A percentile compares a stretch with the other conserved stretches of the same genome.
Evolutionary conservation across 2,329 filamentous ascomycete species (phyloP).

Genomic region (Aspergillus fumigatiaffinis): DNA sequence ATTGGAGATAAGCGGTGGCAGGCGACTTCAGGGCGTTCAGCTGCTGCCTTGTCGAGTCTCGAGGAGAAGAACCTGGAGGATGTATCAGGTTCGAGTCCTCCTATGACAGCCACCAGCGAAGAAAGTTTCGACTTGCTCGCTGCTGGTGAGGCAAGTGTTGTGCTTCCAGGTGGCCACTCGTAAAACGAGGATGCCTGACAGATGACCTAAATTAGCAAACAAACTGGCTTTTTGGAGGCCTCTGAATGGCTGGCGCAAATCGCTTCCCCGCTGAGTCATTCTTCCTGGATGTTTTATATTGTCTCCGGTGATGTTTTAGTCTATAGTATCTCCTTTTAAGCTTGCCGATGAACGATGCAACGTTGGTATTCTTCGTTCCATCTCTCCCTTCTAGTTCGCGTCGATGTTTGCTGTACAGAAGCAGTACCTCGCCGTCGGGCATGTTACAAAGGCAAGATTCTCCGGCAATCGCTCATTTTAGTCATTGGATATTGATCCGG

Average conservation of each 20-base stretch:
- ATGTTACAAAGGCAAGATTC: not conserved
- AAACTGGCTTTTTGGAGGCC: not conserved
- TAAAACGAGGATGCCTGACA: constrained; percentile 1
- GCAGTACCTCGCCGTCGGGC: not conserved
- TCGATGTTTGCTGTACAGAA: not conserved
- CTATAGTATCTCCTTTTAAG: constrained; percentile 3
- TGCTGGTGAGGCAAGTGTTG: constrained; percentile 42
- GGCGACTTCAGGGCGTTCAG: constrained; percentile 3
- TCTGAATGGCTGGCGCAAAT: constrained; percentile 5
- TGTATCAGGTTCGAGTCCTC: constrained; percentile 29
- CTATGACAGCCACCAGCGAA: constrained; percentile 41
- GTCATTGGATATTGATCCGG: not conserved
- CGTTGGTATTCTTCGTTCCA: constrained; percentile 1
- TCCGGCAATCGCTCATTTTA: constrained; percentile 1
- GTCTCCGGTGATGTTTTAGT: constrained; percentile 4
- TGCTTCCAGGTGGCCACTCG: constrained; percentile 23
- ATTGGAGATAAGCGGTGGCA: constrained; percentile 35
- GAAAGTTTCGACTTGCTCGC: constrained; percentile 47
- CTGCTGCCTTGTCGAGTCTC: constrained; percentile 5
- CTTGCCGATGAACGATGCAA: not conserved
- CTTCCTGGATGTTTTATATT: constrained; percentile 1
- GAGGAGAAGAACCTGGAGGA: constrained; percentile 8
- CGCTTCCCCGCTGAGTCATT: not conserved
- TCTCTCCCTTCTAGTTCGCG: not conserved
- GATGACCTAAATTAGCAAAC: constrained; percentile 11